phyloP scores from a whole-genome alignment of 2,329 filamentous ascomycete genomes.

The Botrytis byssoidea region DNA sequence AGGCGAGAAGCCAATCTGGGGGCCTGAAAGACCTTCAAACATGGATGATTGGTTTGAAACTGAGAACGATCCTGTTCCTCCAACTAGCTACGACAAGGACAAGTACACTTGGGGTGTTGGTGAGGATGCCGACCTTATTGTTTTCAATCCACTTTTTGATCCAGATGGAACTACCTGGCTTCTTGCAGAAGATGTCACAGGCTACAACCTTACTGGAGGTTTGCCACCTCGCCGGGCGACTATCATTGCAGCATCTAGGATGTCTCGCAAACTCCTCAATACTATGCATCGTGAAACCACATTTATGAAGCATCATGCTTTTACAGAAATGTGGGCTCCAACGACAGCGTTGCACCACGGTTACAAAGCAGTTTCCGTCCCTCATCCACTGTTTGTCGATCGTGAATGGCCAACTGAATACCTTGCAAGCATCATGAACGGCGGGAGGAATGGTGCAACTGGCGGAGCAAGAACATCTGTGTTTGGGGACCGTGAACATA shows the following conservation, averaged over 20 bases:
- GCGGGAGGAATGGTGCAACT: conserved; percentile 68
- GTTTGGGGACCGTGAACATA: conserved; percentile 84
- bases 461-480: conserved; percentile 72
- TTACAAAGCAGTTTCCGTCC: conserved; percentile 86
- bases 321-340: conserved; percentile 94
- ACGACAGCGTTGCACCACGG: conserved; percentile 88
- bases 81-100: conserved; percentile 72
- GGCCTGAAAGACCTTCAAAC: conserved; percentile 68
- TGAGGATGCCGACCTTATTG: conserved; percentile 89
- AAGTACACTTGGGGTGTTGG: conserved; percentile 82
- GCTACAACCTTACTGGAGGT: conserved; percentile 66
- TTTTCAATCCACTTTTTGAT: conserved; percentile 88
- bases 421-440: conserved; percentile 77
- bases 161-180: conserved; percentile 84
- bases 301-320: conserved; percentile 82
- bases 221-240: conserved; percentile 74
- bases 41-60: conserved; percentile 69
- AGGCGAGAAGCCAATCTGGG: conserved; percentile 74
- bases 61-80: conserved; percentile 71
- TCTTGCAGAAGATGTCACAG: conserved; percentile 78
- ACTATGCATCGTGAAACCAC: conserved; percentile 91
- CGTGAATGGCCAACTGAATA: conserved; percentile 80
- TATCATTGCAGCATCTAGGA: conserved; percentile 84
- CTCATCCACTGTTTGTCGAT: conserved; percentile 86
- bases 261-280: conserved; percentile 74